These are phyloP conservation scores for Drechmeria coniospora DNA, from an alignment of 2,329 filamentous ascomycete species.

Conservation along the genomic window DNA sequence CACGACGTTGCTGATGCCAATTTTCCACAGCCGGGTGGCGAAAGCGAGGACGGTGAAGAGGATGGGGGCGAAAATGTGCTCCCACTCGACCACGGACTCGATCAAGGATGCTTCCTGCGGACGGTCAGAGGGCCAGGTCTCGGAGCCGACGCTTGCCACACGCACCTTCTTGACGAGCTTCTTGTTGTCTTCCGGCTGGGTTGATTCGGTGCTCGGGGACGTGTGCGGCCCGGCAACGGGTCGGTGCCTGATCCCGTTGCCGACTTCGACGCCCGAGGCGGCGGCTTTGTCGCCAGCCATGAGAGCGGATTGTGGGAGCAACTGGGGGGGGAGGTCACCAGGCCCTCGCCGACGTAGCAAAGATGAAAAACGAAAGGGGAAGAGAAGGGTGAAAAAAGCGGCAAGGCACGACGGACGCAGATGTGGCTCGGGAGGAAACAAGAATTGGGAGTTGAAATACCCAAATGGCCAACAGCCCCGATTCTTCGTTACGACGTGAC, in stretches of 20 bases:
- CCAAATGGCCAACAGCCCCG: no score
- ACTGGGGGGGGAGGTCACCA: background rate
- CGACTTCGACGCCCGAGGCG: slow-evolving; percentile 44
- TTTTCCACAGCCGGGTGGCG: slow-evolving; percentile 55
- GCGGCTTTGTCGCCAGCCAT: slow-evolving; percentile 42
- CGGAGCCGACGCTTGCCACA: background rate
- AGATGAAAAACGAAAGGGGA: slow-evolving; percentile 1
- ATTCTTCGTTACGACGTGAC: no score
- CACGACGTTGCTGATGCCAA: slow-evolving; percentile 50
- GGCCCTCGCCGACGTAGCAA: slow-evolving; percentile 1
- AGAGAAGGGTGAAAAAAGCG: slow-evolving; percentile 1
- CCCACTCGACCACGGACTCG: slow-evolving; percentile 47
- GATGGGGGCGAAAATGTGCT: slow-evolving; percentile 45
- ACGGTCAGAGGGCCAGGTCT: no score
- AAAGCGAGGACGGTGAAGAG: slow-evolving; percentile 46
- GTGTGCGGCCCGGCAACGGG: slow-evolving; percentile 23
- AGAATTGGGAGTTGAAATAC: no score
- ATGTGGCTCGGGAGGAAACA: no score
- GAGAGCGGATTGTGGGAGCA: slow-evolving; percentile 5
- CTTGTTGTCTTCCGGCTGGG: slow-evolving; percentile 44
- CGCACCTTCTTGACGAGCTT: slow-evolving; percentile 39
- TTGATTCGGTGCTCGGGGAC: slow-evolving; percentile 17
- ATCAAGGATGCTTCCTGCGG: slow-evolving; percentile 41
- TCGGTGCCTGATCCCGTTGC: slow-evolving; percentile 41
- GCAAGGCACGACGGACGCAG: no score